These are phyloP conservation scores for Hydrangea macrophylla DNA, from an alignment of 148 eudicot genomes.

Conservation along the genomic window DNA sequence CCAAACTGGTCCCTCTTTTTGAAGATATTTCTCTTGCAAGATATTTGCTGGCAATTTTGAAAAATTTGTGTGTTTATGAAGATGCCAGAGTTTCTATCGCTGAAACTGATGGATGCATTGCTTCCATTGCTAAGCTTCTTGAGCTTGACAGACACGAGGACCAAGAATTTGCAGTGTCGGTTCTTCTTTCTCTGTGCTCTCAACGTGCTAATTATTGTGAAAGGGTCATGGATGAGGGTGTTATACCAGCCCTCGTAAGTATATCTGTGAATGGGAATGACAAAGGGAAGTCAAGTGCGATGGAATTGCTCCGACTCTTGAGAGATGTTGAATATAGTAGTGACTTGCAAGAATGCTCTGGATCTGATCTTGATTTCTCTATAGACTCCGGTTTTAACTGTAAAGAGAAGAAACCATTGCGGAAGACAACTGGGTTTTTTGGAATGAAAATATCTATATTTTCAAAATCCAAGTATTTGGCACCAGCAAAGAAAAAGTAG, in stretches of 20 bases:
- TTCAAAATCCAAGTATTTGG: constrained; percentile 14
- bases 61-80: constrained; percentile 43
- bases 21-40: constrained; percentile 44
- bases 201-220: constrained; percentile 48
- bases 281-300: constrained; percentile 53
- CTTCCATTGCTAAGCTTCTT: constrained; percentile 54
- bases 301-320: constrained; percentile 56
- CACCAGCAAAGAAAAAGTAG: constrained; percentile 9
- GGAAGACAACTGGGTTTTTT: constrained; percentile 26
- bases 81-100: constrained; percentile 36
- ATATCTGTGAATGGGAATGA: constrained; percentile 53
- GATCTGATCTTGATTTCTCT: constrained; percentile 11
- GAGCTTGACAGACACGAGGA: constrained; percentile 43
- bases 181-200: constrained; percentile 62
- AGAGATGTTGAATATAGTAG: constrained; percentile 24
- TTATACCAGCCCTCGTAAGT: constrained; percentile 47
- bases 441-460: constrained; percentile 25
- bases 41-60: constrained; percentile 51
- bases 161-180: constrained; percentile 57
- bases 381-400: constrained; percentile 1
- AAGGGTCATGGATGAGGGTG: constrained; percentile 64
- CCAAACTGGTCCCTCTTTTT: constrained; percentile 51
- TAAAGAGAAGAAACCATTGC: constrained; percentile 23
- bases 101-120: constrained; percentile 67
- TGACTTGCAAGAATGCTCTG: constrained; percentile 18